Base-by-base conservation (phyloP, 441 rosid genomes). In the Jatropha multifida region DNA sequence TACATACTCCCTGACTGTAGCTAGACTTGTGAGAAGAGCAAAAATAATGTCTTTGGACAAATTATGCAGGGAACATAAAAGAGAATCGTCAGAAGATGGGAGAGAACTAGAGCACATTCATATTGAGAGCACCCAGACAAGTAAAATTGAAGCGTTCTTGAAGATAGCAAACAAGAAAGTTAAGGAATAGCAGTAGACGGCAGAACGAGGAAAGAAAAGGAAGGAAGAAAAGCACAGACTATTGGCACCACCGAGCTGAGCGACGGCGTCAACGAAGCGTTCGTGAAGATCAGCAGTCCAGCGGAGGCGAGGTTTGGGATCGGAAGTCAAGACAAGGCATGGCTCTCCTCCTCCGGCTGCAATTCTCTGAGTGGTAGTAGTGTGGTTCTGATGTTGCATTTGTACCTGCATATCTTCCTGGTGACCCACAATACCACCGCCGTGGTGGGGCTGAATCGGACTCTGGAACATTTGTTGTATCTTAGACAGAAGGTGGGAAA, bases 231-330 rank as follows among this genome's bases (percentile, higher is more conserved):
- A 37, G 32, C 2, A 85, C 92, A 85, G 37, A 90, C 97, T 90
- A 74, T 87, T 94, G 76, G 97, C 88, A 60, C 97, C 97, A 15
- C 97, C 97, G 42, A 93, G 94, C 78, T 93, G 94, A 65, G 94
- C 77, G 76, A 93, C 92, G 67, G 91, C 96, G 76, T 93, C 97
- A n/a, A 93, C 82, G 75, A 93, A 93, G 72, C 94, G 87, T 10
- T 90, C 93, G 75, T 92, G 97, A 76, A 92, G 97, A 81, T 92
- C 96, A 7, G 93, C 83, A n/a, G 97, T 90, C 97, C 97, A 92
- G 4, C 96, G 97, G 78, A 92, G 97, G 23, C 96, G 92, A 67
- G 97, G 97, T 75, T 89, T 92, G 41, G 97, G 94, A 83, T 92
- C 97, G 55, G 97, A 82, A 73, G 97, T 89, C 80, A 92, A 74